A percentile compares a stretch with the other conserved stretches of the same genome.
Evolutionary conservation across 805 yeast species (phyloP).

Genomic region (Debaryomyces prosopidis): DNA sequence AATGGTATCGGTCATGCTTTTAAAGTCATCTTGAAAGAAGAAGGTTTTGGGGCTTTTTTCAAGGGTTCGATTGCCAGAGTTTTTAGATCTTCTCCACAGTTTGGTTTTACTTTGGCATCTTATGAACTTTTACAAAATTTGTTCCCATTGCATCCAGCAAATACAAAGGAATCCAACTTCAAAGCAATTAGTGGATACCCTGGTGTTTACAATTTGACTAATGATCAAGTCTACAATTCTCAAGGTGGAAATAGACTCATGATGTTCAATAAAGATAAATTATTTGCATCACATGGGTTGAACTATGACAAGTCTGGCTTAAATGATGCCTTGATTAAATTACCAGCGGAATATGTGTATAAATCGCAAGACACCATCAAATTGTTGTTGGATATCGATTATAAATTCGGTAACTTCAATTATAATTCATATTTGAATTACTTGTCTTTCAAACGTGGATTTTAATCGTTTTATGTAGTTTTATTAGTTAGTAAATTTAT

Average conservation of each 20-base stretch:
- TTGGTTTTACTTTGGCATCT: slow-evolving; percentile 97
- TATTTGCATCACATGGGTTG: slow-evolving; percentile 32
- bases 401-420: slow-evolving; percentile 59
- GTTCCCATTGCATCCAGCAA: slow-evolving; percentile 65
- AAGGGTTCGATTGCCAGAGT: slow-evolving; percentile 97
- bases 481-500: not conserved
- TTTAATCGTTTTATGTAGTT: not conserved
- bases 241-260: slow-evolving; percentile 34
- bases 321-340: slow-evolving; percentile 40
- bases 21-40: slow-evolving; percentile 71
- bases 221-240: slow-evolving; percentile 44
- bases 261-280: slow-evolving; percentile 36
- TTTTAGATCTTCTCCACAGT: slow-evolving; percentile 93
- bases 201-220: slow-evolving; percentile 45
- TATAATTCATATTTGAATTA: slow-evolving; percentile 45
- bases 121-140: slow-evolving; percentile 84
- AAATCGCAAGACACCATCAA: slow-evolving; percentile 62
- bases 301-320: slow-evolving; percentile 24
- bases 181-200: slow-evolving; percentile 47
- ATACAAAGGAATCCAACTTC: slow-evolving; percentile 43
- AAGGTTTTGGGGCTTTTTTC: slow-evolving; percentile 83
- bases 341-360: slow-evolving; percentile 49
- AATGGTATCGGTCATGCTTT: slow-evolving; percentile 78
- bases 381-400: slow-evolving; percentile 62
- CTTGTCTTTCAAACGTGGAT: not conserved